Evolutionary conservation across 139 green algal species (phyloP), one percentile per base, ranked within the genome.

Genomic region (Auxenochlorella pyrenoidosa): DNA sequence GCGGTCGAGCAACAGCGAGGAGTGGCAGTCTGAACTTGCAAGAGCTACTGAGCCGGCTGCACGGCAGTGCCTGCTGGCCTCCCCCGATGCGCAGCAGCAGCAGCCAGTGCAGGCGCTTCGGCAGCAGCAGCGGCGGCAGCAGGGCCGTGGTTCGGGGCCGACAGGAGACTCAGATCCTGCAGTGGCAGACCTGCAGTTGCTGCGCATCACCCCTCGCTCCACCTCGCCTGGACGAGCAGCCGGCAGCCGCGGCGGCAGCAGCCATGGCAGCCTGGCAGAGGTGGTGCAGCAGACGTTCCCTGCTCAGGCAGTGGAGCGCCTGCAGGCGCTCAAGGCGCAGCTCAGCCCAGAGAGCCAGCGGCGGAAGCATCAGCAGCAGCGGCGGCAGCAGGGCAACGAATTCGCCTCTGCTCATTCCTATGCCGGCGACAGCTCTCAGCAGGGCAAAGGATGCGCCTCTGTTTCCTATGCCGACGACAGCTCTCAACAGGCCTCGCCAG

Each of bases 141-240:
- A 19, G 24, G n/a, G n/a, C 24, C 36, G 41, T 8, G 34, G 72
- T 36, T 34, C 22, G 63, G 26, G 26, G 68, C 68, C 36, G 32
- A 43, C 28, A 41, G 68, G 5, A 16, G 34, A 0, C 8, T 54
- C n/a, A 44, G 28, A 75, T 6, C 12, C 4, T 28, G 66, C 5
- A 24, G 40, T 34, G 10, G 73, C 73, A 24, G 41, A 79, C 10
- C 73, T 79, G 73, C 73, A 79, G 73, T 41, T 79, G 73, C 73
- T 79, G 41, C 41, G 73, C 73, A 79, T 79, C 41, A 21, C 40
- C 24, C 38, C 73, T 5, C 73, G 73, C 16, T 24, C 75, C 16
- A 2, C 15, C 43, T 41, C 43, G 1, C 43, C 44, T 1, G 43
- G 68, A 16, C 12, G 15, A 19, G 28, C n/a, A 44, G 68, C n/a